Conservation (phyloP, 148 eudicot species). For the Talinum fruticosum region DNA sequence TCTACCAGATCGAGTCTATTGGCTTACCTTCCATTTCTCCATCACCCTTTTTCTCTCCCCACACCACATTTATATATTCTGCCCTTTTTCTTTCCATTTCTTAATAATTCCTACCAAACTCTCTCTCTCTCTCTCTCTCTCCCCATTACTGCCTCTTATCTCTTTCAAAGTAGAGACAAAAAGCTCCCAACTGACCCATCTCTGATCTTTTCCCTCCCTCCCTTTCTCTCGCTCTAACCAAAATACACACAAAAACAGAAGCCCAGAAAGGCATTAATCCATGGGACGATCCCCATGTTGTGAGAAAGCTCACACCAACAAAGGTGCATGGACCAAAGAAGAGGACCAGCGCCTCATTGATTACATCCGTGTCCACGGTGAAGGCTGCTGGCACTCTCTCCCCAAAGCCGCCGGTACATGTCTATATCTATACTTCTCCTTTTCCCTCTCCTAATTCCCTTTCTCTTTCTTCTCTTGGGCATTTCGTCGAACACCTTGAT, state of each 20-base stretch:
- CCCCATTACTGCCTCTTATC: background rate
- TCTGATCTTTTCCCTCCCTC: background rate
- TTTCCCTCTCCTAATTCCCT: background rate
- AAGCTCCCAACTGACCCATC: slow-evolving; percentile 7
- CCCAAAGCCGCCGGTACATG: slow-evolving; percentile 72
- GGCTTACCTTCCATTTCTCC: slow-evolving; percentile 34
- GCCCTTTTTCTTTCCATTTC: slow-evolving; percentile 1
- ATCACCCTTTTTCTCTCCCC: slow-evolving; percentile 11
- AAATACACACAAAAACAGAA: background rate
- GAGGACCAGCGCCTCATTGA: slow-evolving; percentile 72
- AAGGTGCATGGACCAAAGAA: slow-evolving; percentile 92
- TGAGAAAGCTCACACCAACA: slow-evolving; percentile 88
- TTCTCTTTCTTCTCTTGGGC: background rate
- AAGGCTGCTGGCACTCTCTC: slow-evolving; percentile 93
- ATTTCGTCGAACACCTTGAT: background rate
- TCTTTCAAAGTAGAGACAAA: slow-evolving; percentile 7
- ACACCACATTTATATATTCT: slow-evolving; percentile 4
- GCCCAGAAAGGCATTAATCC: background rate
- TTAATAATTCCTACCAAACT: slow-evolving; percentile 11
- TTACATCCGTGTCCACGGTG: slow-evolving; percentile 72
- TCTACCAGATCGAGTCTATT: slow-evolving; percentile 26
- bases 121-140: slow-evolving; percentile 8
- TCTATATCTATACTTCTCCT: background rate
- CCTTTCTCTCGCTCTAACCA: background rate
- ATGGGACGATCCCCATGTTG: slow-evolving; percentile 90